phyloP scores from a whole-genome alignment of 176 grass and related monocot species.

The Triticum aestivum region DNA sequence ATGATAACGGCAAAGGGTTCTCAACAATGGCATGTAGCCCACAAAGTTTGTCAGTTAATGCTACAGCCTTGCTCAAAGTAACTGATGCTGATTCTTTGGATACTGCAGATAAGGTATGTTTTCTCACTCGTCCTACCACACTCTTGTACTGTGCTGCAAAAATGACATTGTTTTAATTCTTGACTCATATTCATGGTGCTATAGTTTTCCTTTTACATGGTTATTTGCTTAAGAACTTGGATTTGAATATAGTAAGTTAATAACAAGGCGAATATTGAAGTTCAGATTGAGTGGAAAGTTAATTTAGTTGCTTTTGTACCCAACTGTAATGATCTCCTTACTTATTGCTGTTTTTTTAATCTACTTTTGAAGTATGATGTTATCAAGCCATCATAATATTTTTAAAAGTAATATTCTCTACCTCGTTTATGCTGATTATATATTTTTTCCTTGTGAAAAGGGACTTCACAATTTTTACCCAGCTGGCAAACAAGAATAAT shows the following conservation, averaged over 20 bases:
- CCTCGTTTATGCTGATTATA: background rate
- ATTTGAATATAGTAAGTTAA: slow-evolving; percentile 6
- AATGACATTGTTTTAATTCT: background rate
- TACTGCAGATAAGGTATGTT: slow-evolving; percentile 31
- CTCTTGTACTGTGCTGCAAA: background rate
- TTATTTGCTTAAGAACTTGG: background rate
- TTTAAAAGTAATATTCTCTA: background rate
- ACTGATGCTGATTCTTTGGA: slow-evolving; percentile 11
- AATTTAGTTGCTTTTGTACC: background rate
- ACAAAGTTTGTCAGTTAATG: slow-evolving; percentile 5
- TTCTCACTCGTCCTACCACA: background rate
- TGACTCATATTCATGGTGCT: background rate
- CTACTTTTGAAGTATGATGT: background rate
- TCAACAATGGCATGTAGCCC: slow-evolving; percentile 15
- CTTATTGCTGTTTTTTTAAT: background rate
- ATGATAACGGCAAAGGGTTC: background rate
- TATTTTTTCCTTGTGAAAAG: background rate
- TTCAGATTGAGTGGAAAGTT: background rate
- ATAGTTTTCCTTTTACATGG: background rate
- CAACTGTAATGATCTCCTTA: background rate
- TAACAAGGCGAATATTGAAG: background rate
- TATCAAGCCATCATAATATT: background rate
- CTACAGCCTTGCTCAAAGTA: slow-evolving; percentile 5
- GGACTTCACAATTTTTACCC: background rate
- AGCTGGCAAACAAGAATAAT: background rate